phyloP scores from a whole-genome alignment of 306 rosid genomes.

The Morella rubra region DNA sequence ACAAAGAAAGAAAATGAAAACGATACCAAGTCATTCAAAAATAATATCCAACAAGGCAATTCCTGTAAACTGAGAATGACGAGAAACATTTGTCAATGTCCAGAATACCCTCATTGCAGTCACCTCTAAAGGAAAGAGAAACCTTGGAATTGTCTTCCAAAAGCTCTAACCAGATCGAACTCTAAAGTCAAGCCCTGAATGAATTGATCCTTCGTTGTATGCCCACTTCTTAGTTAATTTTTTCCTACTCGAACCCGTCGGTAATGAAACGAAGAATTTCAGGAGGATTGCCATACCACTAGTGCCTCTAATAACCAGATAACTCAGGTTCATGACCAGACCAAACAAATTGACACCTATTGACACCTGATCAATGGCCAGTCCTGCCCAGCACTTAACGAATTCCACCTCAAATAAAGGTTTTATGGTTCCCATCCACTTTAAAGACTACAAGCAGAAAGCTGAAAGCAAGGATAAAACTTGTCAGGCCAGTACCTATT shows the following conservation, averaged over 20 bases:
- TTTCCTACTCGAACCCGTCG: too few relatives aligned
- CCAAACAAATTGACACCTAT: conserved; percentile 1
- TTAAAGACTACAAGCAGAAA: neutral
- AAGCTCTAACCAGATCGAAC: too few relatives aligned
- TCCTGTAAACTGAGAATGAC: neutral
- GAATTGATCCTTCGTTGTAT: too few relatives aligned
- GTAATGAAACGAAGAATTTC: neutral
- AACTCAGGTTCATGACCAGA: neutral
- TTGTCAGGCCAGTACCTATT: conserved; percentile 40
- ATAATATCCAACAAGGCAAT: neutral
- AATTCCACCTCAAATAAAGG: conserved; percentile 6
- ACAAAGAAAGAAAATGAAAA: neutral
- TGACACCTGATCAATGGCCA: conserved; percentile 1
- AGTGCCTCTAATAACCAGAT: neutral
- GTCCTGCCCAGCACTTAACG: neutral
- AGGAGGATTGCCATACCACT: neutral
- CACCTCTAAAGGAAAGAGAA: neutral
- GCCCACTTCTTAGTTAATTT: too few relatives aligned
- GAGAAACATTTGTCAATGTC: neutral
- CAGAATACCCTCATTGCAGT: neutral
- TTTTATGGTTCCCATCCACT: neutral
- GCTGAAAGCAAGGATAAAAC: conserved; percentile 9
- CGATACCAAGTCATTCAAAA: neutral
- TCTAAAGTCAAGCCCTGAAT: too few relatives aligned
- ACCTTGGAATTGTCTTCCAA: too few relatives aligned